Conservation (phyloP, 2,329 filamentous ascomycete genomes). For the Fusarium nodosum region DNA sequence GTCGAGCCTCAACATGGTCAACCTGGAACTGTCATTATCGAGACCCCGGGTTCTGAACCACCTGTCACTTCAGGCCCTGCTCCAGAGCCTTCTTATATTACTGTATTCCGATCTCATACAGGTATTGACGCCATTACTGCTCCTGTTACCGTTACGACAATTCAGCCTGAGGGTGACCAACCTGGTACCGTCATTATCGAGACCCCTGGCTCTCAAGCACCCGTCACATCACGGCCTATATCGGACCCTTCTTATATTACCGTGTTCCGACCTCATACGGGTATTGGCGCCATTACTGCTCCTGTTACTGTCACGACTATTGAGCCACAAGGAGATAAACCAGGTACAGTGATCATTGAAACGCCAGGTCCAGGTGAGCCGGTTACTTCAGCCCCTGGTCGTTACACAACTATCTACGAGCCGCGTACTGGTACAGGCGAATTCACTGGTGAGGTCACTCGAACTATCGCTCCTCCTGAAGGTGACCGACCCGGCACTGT, state of each 20-base stretch:
- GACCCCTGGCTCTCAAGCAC: constrained; percentile 12
- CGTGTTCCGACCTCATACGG: constrained; percentile 10
- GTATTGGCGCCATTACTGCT: neutral
- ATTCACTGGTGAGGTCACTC: neutral
- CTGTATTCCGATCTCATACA: constrained; percentile 12
- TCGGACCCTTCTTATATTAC: constrained; percentile 2
- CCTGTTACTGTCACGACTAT: constrained; percentile 15
- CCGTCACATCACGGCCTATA: neutral
- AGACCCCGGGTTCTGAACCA: constrained; percentile 17
- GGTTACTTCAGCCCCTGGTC: neutral
- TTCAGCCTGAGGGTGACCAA: neutral
- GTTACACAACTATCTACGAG: constrained; percentile 8
- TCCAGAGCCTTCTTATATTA: constrained; percentile 1
- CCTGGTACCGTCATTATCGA: constrained; percentile 29
- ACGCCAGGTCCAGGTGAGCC: too few relatives aligned
- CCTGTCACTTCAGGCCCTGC: neutral
- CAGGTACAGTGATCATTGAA: constrained; percentile 17
- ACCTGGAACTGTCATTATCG: constrained; percentile 26
- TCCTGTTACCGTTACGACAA: constrained; percentile 8
- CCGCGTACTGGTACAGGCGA: neutral
- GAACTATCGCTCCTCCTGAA: too few relatives aligned
- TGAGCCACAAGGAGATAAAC: neutral
- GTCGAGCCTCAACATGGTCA: neutral
- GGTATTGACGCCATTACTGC: constrained; percentile 14
- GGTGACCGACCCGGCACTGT: too few relatives aligned